These are phyloP conservation scores for Piromyces finnis DNA, from an alignment of 192 early-diverging fungal species.

Conservation along the genomic window DNA sequence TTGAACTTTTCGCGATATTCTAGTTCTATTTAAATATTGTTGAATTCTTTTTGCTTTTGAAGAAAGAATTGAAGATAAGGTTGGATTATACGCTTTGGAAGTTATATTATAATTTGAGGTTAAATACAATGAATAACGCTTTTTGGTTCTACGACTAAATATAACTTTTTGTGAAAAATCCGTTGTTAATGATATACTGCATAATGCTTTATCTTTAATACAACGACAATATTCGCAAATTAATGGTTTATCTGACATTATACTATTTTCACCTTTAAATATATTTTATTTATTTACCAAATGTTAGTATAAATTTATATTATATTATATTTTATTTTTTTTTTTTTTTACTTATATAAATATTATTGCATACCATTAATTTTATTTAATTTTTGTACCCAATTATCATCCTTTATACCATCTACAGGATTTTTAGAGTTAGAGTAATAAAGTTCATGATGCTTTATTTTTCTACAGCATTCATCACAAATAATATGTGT, in stretches of 20 bases:
- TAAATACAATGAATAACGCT: neutral
- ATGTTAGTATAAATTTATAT: no score
- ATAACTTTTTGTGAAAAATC: neutral
- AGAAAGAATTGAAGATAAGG: neutral
- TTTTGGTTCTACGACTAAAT: neutral
- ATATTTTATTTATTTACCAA: no score
- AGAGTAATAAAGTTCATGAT: neutral
- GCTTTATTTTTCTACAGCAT: neutral
- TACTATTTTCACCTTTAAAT: neutral
- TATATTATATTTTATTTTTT: no score
- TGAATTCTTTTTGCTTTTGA: neutral
- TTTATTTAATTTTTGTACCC: neutral
- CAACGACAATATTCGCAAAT: neutral
- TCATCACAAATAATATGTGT: neutral
- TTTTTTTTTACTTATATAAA: no score
- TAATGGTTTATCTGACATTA: neutral
- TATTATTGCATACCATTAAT: neutral
- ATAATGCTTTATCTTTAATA: neutral
- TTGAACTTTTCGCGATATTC: neutral
- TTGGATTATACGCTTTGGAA: neutral
- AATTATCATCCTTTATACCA: neutral
- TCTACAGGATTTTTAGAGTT: neutral
- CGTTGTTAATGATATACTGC: neutral
- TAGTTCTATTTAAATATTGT: neutral
- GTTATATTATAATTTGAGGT: neutral